Conservation (phyloP, 139 green algal species). For the Haematococcus lacustris region DNA sequence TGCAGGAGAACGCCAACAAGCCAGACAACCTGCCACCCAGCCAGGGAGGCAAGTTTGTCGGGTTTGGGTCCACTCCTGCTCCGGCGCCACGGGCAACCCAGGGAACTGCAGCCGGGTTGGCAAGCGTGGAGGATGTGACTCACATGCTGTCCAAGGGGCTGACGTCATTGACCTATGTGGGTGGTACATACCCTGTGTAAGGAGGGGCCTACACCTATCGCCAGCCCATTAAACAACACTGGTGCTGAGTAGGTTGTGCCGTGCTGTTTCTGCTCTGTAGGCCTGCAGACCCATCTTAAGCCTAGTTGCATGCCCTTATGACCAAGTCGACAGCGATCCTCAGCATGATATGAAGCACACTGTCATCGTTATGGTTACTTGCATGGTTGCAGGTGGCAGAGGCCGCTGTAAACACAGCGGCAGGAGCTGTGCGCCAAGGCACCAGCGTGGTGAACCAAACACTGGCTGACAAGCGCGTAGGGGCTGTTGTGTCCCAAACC, state of each 20-base stretch:
- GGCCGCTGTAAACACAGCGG: slow-evolving; percentile 21
- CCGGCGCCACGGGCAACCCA: slow-evolving; percentile 7
- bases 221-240: no score
- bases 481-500: slow-evolving; percentile 30
- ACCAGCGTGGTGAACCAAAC: slow-evolving; percentile 21
- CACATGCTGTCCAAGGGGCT: slow-evolving; percentile 57
- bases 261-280: no score
- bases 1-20: slow-evolving; percentile 74
- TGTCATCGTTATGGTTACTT: no score
- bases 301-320: no score
- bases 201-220: not conserved
- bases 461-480: slow-evolving; percentile 43
- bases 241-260: no score
- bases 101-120: not conserved
- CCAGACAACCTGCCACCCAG: slow-evolving; percentile 77
- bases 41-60: slow-evolving; percentile 97
- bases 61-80: slow-evolving; percentile 80
- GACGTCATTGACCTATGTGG: slow-evolving; percentile 12
- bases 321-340: no score
- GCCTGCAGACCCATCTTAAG: no score
- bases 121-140: not conserved
- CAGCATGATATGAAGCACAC: no score
- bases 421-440: slow-evolving; percentile 10
- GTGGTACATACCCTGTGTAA: not conserved
- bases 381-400: slow-evolving; percentile 23